Evolutionary conservation across 106 monocot genomes (phyloP).

Genomic region (Phalaenopsis equestris): DNA sequence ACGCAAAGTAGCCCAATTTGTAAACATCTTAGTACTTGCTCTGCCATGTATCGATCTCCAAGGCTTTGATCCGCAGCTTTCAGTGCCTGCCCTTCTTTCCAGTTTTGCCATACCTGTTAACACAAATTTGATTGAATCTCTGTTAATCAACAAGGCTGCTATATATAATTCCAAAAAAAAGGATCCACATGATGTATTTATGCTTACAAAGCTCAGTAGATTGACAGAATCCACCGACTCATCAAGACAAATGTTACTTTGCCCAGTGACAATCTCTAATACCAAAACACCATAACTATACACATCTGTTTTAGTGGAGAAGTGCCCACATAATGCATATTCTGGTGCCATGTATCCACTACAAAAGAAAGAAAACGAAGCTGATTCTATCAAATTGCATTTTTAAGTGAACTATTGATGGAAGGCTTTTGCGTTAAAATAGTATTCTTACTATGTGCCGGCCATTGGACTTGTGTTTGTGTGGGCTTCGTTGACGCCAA

Average conservation of each 20-base stretch:
- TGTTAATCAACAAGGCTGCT: too few relatives aligned
- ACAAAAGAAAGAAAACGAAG: not conserved
- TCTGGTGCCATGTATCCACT: constrained; percentile 15
- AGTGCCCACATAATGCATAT: constrained; percentile 6
- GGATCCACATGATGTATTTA: not conserved
- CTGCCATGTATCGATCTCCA: constrained; percentile 15
- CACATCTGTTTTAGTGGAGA: constrained; percentile 12
- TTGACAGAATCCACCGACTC: not conserved
- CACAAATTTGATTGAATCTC: not conserved
- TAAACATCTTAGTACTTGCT: constrained; percentile 36
- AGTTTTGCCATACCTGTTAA: constrained; percentile 7
- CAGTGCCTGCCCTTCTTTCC: not conserved
- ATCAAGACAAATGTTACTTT: constrained; percentile 2
- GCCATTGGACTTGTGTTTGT: not conserved
- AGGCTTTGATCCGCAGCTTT: constrained; percentile 43
- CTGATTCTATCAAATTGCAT: not conserved
- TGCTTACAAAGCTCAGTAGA: constrained; percentile 4
- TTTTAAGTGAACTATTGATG: not conserved
- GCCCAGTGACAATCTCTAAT: constrained; percentile 11
- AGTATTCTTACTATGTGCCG: constrained; percentile 8
- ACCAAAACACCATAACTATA: constrained; percentile 12
- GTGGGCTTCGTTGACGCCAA: constrained; percentile 8
- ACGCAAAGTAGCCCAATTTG: constrained; percentile 51
- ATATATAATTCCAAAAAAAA: too few relatives aligned
- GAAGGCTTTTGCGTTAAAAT: too few relatives aligned